A percentile compares a stretch with the other conserved stretches of the same genome.
These are phyloP conservation scores for Populus simonii DNA, from an alignment of 345 rosid species.

Conservation along the genomic window DNA sequence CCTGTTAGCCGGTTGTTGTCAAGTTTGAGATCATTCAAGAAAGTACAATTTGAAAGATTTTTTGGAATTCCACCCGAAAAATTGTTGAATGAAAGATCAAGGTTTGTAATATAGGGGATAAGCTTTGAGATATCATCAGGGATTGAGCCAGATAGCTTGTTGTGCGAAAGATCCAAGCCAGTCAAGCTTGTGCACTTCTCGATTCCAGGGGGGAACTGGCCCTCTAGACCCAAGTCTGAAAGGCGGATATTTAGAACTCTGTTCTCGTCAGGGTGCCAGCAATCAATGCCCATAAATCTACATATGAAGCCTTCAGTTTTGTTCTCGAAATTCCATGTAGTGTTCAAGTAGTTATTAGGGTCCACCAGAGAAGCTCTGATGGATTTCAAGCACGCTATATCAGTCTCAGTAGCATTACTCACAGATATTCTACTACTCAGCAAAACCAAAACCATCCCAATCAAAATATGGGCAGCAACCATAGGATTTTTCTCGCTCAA, in stretches of 20 bases:
- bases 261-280: slow-evolving; percentile 96
- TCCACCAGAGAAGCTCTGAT: slow-evolving; percentile 40
- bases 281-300: slow-evolving; percentile 68
- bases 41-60: slow-evolving; percentile 40
- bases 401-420: slow-evolving; percentile 37
- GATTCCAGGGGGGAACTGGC: slow-evolving; percentile 58
- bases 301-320: slow-evolving; percentile 60
- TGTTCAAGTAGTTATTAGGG: slow-evolving; percentile 41
- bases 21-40: slow-evolving; percentile 62
- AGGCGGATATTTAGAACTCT: slow-evolving; percentile 67
- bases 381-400: slow-evolving; percentile 52
- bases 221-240: slow-evolving; percentile 58
- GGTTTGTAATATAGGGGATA: slow-evolving; percentile 28
- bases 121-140: slow-evolving; percentile 37
- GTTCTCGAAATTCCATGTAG: slow-evolving; percentile 63
- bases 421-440: slow-evolving; percentile 26
- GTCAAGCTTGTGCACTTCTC: slow-evolving; percentile 51
- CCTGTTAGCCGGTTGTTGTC: slow-evolving; percentile 61
- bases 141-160: slow-evolving; percentile 55
- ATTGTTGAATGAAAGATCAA: slow-evolving; percentile 67
- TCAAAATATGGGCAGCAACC: not conserved
- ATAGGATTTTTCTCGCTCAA: not conserved
- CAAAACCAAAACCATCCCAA: slow-evolving; percentile 33
- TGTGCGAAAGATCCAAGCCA: slow-evolving; percentile 69
- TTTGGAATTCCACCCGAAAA: slow-evolving; percentile 65